phyloP scores from a whole-genome alignment of 768 basidiomycete genomes.

The Termitomyces sp. region DNA sequence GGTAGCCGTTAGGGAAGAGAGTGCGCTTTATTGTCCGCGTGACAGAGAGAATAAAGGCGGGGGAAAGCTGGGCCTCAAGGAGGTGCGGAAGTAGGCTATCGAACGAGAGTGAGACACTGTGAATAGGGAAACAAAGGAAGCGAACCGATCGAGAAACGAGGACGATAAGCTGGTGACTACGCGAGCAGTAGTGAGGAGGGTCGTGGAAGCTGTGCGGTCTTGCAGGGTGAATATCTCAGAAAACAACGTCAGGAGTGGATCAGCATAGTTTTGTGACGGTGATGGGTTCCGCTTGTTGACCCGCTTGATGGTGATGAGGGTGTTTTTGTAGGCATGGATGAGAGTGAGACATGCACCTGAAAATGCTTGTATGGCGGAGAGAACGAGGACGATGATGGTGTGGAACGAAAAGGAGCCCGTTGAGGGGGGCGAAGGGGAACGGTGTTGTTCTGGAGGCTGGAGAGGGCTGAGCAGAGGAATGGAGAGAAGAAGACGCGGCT shows the following conservation, averaged over 20 bases:
- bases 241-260: conserved; percentile 39
- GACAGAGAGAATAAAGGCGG: conserved; percentile 45
- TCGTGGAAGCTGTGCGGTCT: conserved; percentile 43
- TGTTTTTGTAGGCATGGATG: conserved; percentile 64
- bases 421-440: conserved; percentile 20
- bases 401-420: conserved; percentile 33
- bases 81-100: conserved; percentile 65
- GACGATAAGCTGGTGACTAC: conserved; percentile 43
- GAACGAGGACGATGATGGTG: conserved; percentile 55
- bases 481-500: conserved; percentile 9
- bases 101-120: neutral
- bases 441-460: conserved; percentile 21
- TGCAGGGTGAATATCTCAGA: conserved; percentile 44
- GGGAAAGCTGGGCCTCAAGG: conserved; percentile 48
- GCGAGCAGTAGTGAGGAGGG: conserved; percentile 38
- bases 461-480: conserved; percentile 1
- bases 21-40: conserved; percentile 57
- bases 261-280: conserved; percentile 30
- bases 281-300: conserved; percentile 43
- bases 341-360: conserved; percentile 67
- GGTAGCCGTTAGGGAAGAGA: conserved; percentile 89
- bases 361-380: conserved; percentile 69
- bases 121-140: neutral
- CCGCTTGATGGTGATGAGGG: conserved; percentile 56
- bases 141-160: conserved; percentile 58